phyloP scores from a whole-genome alignment of 345 rosid genomes.

The Citrus trifoliata region DNA sequence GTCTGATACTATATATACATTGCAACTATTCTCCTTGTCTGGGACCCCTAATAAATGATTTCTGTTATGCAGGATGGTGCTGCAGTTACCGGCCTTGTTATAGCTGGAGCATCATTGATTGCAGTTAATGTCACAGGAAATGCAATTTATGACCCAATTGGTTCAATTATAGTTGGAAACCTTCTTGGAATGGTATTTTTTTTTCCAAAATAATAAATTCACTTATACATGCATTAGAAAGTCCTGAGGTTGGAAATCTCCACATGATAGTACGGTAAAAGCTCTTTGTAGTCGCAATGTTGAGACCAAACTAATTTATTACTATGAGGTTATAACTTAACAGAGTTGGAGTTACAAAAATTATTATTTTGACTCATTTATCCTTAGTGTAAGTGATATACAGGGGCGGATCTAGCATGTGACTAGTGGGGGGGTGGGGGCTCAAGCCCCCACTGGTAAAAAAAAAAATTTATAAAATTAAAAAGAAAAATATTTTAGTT shows the following conservation, averaged over 20 bases:
- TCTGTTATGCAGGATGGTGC: slow-evolving; percentile 80
- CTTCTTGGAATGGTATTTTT: slow-evolving; percentile 83
- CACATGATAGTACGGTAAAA: background rate
- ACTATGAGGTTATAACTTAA: too few relatives aligned
- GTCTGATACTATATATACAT: background rate
- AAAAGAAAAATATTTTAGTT: too few relatives aligned
- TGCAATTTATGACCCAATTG: slow-evolving; percentile 90
- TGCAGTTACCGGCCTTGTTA: slow-evolving; percentile 89
- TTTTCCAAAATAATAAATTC: background rate
- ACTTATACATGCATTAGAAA: background rate
- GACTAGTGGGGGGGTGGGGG: too few relatives aligned
- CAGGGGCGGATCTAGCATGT: too few relatives aligned
- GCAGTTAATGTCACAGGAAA: slow-evolving; percentile 87
- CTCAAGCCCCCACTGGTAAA: too few relatives aligned
- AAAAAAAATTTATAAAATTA: too few relatives aligned
- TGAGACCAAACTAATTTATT: too few relatives aligned
- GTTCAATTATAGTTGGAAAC: slow-evolving; percentile 89
- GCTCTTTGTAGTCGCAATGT: too few relatives aligned
- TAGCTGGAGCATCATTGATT: slow-evolving; percentile 86
- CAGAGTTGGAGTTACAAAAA: too few relatives aligned
- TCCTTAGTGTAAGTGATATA: too few relatives aligned
- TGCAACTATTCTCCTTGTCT: background rate
- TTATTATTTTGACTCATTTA: too few relatives aligned
- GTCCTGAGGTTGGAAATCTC: background rate
- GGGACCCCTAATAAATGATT: background rate